Evolutionary conservation across 1,284 basidiomycete species (phyloP), one percentile per base, ranked within the genome.

Genomic region (Polyporus tsugae): DNA sequence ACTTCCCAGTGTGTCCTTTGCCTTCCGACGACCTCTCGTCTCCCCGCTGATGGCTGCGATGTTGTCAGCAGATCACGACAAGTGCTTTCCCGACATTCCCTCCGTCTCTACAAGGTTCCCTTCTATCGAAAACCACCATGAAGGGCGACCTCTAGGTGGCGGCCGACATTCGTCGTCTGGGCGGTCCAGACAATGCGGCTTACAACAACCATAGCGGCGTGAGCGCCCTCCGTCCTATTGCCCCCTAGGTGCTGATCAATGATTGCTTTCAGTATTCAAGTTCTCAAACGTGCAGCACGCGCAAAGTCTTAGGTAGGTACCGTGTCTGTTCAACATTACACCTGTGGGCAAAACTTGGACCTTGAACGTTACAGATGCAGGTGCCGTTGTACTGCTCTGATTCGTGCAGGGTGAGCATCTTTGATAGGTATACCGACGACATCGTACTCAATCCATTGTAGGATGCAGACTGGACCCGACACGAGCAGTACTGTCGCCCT

Each of bases 201-300:
- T 82, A 80, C 67, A 73, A 76, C 58, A 75, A 80, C 68, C 75
- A 75, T 59, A 64, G 73, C 29, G 35, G 35, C 11, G 71, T 69
- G 46, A 61, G 65, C 58, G 6, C 6, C 13, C 42, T n/a, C 29
- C 29, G 1, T 29, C 29, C 2, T 29, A 2, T 29, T 29, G 5
- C 15, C 22, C 17, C 15, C 25, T 19, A 6, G 6, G 68, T 41
- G 19, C 53, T 41, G 25, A 38, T 42, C 55, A 6, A 46, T 58
- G 44, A 38, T 19, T n/a, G 4, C 19, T 15, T 19, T 6, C 57
- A 67, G 62, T 67, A 62, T 52, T 11, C 13, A 69, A 68, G n/a
- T 61, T 67, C 4, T 62, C 65, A 6, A 69, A 66, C n/a, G n/a
- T n/a, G n/a, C n/a, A n/a, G n/a, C n/a, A n/a, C n/a, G n/a, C n/a